phyloP scores from a whole-genome alignment of 2,329 filamentous ascomycete species.

The Aspergillus caelatus region DNA sequence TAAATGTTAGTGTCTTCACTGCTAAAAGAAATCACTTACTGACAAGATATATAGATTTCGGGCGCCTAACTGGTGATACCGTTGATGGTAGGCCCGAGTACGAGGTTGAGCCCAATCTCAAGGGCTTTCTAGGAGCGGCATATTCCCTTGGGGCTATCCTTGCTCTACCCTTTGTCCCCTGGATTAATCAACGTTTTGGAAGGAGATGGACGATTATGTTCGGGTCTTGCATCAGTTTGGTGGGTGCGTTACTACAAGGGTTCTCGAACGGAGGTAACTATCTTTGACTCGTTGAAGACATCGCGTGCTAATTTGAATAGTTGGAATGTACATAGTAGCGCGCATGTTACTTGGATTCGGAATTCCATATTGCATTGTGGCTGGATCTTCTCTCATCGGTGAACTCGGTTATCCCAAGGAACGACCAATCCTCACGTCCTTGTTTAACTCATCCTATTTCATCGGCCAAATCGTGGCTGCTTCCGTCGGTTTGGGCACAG shows the following conservation, averaged over 20 bases:
- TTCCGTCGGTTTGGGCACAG: slow-evolving; percentile 31
- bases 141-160: slow-evolving; percentile 64
- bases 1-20: slow-evolving; percentile 31
- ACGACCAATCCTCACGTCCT: slow-evolving; percentile 60
- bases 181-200: slow-evolving; percentile 59
- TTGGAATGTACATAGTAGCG: slow-evolving; percentile 63
- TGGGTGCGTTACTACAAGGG: slow-evolving; percentile 61
- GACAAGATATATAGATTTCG: slow-evolving; percentile 22
- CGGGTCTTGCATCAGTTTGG: slow-evolving; percentile 57
- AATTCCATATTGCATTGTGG: slow-evolving; percentile 63
- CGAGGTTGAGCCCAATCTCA: slow-evolving; percentile 24
- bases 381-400: slow-evolving; percentile 61
- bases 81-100: slow-evolving; percentile 22
- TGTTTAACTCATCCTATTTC: slow-evolving; percentile 58
- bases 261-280: slow-evolving; percentile 50
- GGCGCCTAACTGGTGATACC: slow-evolving; percentile 23
- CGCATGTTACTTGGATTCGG: slow-evolving; percentile 64
- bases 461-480: slow-evolving; percentile 34
- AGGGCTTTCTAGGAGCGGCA: slow-evolving; percentile 60
- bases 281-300: neutral
- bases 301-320: slow-evolving; percentile 30
- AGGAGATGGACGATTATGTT: slow-evolving; percentile 61
- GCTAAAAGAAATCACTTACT: slow-evolving; percentile 3
- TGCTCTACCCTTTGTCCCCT: slow-evolving; percentile 60
- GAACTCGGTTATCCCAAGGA: slow-evolving; percentile 65